These are phyloP conservation scores for Pythium aristosporum DNA, from an alignment of 352 stramenopile species.

Conservation along the genomic window DNA sequence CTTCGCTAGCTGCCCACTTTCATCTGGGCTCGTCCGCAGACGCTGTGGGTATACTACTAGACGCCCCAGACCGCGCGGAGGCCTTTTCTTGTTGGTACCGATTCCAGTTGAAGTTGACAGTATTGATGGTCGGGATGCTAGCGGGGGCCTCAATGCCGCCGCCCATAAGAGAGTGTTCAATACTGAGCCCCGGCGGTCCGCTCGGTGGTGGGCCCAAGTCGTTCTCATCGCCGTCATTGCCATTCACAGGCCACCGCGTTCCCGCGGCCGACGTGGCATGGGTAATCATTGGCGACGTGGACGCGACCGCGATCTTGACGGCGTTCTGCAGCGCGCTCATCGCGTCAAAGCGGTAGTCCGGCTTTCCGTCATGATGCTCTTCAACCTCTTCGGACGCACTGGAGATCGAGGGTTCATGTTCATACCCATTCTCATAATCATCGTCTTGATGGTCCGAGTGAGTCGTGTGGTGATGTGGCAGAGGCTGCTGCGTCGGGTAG, in stretches of 20 bases:
- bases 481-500: neutral
- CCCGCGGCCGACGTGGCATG: neutral
- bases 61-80: constrained; percentile 31
- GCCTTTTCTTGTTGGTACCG: constrained; percentile 31
- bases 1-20: neutral
- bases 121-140: constrained; percentile 74
- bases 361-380: neutral
- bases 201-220: constrained; percentile 65
- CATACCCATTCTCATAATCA: constrained; percentile 7
- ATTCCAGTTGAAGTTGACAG: constrained; percentile 83
- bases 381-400: neutral
- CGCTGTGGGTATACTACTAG: constrained; percentile 30
- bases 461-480: neutral
- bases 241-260: constrained; percentile 3
- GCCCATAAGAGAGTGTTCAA: constrained; percentile 83
- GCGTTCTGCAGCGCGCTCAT: constrained; percentile 57
- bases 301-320: constrained; percentile 27
- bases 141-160: constrained; percentile 77
- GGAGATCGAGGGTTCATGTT: constrained; percentile 16
- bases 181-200: constrained; percentile 53
- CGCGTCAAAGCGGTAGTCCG: constrained; percentile 53
- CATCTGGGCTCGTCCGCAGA: constrained; percentile 1
- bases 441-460: constrained; percentile 7
- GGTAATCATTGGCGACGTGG: constrained; percentile 10
- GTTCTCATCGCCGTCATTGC: constrained; percentile 18